Evolutionary conservation across 352 stramenopile species (phyloP).

Genomic region (Phytophthora nicotianae): DNA sequence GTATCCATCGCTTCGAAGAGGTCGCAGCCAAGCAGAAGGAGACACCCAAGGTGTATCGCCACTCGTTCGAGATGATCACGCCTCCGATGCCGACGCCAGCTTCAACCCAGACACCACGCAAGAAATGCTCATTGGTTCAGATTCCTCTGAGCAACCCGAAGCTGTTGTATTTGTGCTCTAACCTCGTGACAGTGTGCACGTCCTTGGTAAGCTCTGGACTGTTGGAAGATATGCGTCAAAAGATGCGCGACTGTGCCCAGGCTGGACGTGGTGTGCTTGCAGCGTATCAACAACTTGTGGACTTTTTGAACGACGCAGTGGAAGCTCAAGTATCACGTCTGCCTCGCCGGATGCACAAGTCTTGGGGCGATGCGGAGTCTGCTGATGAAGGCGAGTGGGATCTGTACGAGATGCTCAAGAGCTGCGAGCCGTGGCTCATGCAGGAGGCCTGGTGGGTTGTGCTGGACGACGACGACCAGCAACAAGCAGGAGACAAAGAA

Average conservation of each 20-base stretch:
- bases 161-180: conserved; percentile 60
- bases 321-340: conserved; percentile 48
- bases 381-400: conserved; percentile 56
- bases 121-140: conserved; percentile 49
- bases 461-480: conserved; percentile 48
- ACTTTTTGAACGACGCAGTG: conserved; percentile 53
- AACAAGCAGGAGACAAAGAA: conserved; percentile 39
- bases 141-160: conserved; percentile 69
- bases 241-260: conserved; percentile 52
- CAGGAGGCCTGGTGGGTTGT: conserved; percentile 62
- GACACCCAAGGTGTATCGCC: conserved; percentile 45
- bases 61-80: conserved; percentile 72
- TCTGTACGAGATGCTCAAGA: conserved; percentile 66
- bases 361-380: conserved; percentile 39
- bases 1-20: conserved; percentile 66
- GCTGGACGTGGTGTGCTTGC: conserved; percentile 40
- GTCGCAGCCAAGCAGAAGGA: conserved; percentile 46
- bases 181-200: conserved; percentile 55
- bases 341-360: conserved; percentile 47
- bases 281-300: conserved; percentile 52
- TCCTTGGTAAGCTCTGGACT: conserved; percentile 42
- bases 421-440: conserved; percentile 57
- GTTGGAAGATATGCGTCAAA: conserved; percentile 53
- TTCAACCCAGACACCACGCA: conserved; percentile 21
- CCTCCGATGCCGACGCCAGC: conserved; percentile 28